phyloP scores from a whole-genome alignment of 2,329 filamentous ascomycete species.

The Fusarium haematococcum region DNA sequence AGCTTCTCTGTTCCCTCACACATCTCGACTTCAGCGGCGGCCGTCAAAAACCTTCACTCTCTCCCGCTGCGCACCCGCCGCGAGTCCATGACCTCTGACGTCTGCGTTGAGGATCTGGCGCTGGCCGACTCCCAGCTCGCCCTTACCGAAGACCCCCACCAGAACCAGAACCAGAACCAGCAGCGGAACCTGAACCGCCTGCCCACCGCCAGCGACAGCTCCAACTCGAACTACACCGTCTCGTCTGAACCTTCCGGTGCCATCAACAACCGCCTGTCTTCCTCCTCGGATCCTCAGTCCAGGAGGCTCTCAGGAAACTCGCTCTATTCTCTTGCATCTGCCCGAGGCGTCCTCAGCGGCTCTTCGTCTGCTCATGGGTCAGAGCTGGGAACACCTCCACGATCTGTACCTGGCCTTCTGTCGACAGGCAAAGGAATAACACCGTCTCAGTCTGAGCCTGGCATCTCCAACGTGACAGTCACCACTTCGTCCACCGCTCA shows the following conservation, averaged over 20 bases:
- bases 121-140: conserved; percentile 55
- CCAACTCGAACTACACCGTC: conserved; percentile 45
- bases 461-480: conserved; percentile 64
- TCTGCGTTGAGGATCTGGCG: conserved; percentile 53
- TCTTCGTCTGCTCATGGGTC: conserved; percentile 66
- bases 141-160: conserved; percentile 59
- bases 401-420: conserved; percentile 61
- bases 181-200: conserved; percentile 53
- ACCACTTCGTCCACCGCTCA: conserved; percentile 60
- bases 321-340: conserved; percentile 76
- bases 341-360: conserved; percentile 62
- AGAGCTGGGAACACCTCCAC: conserved; percentile 57
- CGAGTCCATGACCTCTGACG: conserved; percentile 57
- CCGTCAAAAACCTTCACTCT: conserved; percentile 55
- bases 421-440: conserved; percentile 56
- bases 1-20: conserved; percentile 72
- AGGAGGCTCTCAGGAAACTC: conserved; percentile 81
- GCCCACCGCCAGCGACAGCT: conserved; percentile 43
- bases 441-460: conserved; percentile 62
- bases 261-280: conserved; percentile 52
- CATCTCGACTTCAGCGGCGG: conserved; percentile 49
- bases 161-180: conserved; percentile 55
- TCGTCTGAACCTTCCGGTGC: conserved; percentile 63
- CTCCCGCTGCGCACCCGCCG: conserved; percentile 56
- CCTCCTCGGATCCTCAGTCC: conserved; percentile 63